Base-by-base conservation (phyloP, 2,329 filamentous ascomycete genomes). In the Sclerotiophoma versabilis region DNA sequence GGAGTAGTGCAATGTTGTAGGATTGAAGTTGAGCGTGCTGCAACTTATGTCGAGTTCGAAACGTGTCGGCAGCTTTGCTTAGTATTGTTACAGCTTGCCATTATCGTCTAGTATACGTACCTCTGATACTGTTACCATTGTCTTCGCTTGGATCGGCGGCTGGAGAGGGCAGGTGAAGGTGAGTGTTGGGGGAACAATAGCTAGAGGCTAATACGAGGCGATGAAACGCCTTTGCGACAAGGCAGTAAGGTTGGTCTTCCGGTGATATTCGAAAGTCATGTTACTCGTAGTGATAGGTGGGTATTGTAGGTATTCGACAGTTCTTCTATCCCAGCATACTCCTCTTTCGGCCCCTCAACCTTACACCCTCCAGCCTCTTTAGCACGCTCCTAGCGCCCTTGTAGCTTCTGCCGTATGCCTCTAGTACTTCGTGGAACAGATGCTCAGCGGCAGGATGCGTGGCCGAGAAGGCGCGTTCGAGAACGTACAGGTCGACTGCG, bases 401-500 rank as follows among this genome's bases (percentile, higher is more conserved):
- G 70, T 90, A 93, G 27, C 84, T 85, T 61, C 84, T 82, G 45
- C 79, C 83, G 77, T 99, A 99, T 2, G 85, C 88, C 50, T 83
- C 80, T 17, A 98, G 77, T 17, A 97, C 82, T 66, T 90, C 85
- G 26, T 81, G 77, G 64, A 96, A 96, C 59, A 96, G 79, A 17
- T 80, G 81, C 72, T 96, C 91, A 0, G 92, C 91, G 44, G 87
- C 84, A 0, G 95, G 93, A 80, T 99, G 95, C 29, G 95, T 98
- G 69, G 92, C 96, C 19, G 88, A 90, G 80, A 98, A 98, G 1
- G 95, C 95, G 47, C 95, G 82, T 76, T 99, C 95, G 39, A 99
- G 80, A 10, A 99, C 95, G 75, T 99, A 99, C 49, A 99, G 76
- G 79, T 99, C 95, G 32, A 99, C 95, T 0, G 95, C 95, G 49